Base-by-base conservation (phyloP, 1,284 basidiomycete genomes). In the Cryptococcus hybrid region DNA sequence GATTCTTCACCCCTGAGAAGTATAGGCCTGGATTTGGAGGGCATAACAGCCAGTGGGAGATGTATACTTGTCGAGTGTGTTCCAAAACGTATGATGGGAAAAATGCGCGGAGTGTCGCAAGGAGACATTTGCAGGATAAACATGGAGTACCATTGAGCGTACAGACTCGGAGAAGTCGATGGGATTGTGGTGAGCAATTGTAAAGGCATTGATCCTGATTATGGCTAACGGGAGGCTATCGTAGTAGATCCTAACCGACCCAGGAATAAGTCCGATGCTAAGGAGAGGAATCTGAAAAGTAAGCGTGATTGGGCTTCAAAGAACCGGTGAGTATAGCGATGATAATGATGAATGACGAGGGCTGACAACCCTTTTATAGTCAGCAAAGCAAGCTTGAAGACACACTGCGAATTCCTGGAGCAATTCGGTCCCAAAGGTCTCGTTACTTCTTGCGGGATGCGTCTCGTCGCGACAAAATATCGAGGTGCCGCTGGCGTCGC, bases 111-210 rank as follows among this genome's bases (percentile, higher is more conserved):
- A 81, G 79, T 65, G 82, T 84, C 56, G 83, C 82, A 73, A 74
- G 82, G 43, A 66, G 82, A 48, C 82, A 84, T 66, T 67, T 83
- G 52, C 80, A 82, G 67, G 82, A 83, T 67, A 83, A 83, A 65
- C 82, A 84, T 67, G 79, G 78, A 37, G 81, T 84, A 37, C 80
- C 81, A 2, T 64, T 84, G 50, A 73, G 71, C 39, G 66, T 77
- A 3, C 82, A 84, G 68, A 78, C 79, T 39, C 74, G 82, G 34
- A 70, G 82, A 45, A 83, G 81, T 12, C 74, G 82, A 40, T 84
- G 82, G 82, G 82, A 84, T 66, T 77, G 77, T 58, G 75, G 80
- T 80, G 54, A 69, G 78, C 37, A 30, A 30, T 30, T 30, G 30
- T 30, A 18, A 30, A 2, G 2, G 34, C 37, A 9, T 39, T 15